Evolutionary conservation across 768 basidiomycete species (phyloP).

Genomic region (Austroboletus festivus): DNA sequence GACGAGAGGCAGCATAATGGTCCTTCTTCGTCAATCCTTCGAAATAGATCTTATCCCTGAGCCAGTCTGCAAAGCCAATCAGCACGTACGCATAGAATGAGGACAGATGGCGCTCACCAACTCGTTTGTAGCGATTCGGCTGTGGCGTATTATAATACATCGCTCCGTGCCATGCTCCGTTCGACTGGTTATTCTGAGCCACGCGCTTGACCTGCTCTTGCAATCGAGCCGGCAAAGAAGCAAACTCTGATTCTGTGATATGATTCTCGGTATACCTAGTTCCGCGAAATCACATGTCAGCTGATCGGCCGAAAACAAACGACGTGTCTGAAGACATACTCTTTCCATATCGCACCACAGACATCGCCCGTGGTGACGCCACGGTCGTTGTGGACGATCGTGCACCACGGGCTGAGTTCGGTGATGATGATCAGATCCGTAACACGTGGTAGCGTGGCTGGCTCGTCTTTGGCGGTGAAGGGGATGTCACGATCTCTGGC

Average conservation of each 20-base stretch:
- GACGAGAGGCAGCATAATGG: conserved; percentile 51
- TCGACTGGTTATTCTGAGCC: conserved; percentile 39
- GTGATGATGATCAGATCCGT: conserved; percentile 57
- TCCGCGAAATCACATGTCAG: conserved; percentile 9
- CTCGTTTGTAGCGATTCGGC: conserved; percentile 54
- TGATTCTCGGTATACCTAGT: conserved; percentile 65
- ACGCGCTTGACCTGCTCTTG: conserved; percentile 73
- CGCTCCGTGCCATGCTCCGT: conserved; percentile 33
- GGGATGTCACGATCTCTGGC: conserved; percentile 58
- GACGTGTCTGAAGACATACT: conserved; percentile 45
- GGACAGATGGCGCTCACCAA: conserved; percentile 45
- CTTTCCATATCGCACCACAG: conserved; percentile 68
- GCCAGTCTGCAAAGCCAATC: conserved; percentile 55
- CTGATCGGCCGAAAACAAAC: not conserved
- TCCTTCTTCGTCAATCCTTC: conserved; percentile 63
- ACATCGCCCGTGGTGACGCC: conserved; percentile 79
- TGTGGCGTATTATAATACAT: conserved; percentile 46
- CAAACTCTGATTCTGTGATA: conserved; percentile 66
- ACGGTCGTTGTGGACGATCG: conserved; percentile 62
- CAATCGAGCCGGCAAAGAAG: conserved; percentile 53
- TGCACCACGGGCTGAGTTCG: conserved; percentile 73
- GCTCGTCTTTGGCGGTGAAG: conserved; percentile 53
- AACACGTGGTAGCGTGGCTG: conserved; percentile 68
- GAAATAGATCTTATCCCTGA: conserved; percentile 69
- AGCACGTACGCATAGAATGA: not conserved